Conservation (phyloP, 1,284 basidiomycete genomes). For the Neolentinus lepideus region DNA sequence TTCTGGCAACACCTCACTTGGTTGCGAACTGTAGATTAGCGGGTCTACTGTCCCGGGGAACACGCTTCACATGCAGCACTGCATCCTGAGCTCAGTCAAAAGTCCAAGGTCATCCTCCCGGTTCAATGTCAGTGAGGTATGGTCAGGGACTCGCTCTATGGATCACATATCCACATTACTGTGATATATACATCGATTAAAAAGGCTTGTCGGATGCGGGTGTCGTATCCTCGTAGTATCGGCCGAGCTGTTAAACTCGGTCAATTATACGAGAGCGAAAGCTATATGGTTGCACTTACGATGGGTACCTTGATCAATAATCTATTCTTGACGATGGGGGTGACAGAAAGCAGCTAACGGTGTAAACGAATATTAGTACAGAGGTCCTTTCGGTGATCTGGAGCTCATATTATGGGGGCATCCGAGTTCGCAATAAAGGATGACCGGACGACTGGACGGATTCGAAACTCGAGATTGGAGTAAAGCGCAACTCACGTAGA, state of each 20-base stretch:
- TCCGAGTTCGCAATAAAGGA: no score
- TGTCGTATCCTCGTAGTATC: constrained; percentile 68
- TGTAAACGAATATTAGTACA: constrained; percentile 4
- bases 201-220: constrained; percentile 79
- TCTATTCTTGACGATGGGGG: constrained; percentile 34
- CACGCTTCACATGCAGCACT: no score
- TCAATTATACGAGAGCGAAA: not conserved
- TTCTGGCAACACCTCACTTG: no score
- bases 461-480: not conserved
- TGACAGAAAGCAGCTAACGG: constrained; percentile 32
- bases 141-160: no score
- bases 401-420: no score
- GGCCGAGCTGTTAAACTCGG: constrained; percentile 41
- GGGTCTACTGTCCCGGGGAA: no score
- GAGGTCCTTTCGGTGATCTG: not conserved
- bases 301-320: constrained; percentile 34
- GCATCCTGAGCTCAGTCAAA: no score
- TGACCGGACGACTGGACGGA: no score
- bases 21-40: no score
- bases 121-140: no score
- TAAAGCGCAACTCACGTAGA: constrained; percentile 44
- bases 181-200: constrained; percentile 28
- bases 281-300: constrained; percentile 20
- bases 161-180: not conserved
- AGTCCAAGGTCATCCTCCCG: no score